These are phyloP conservation scores for Fusarium oligoseptatum DNA, from an alignment of 2,329 filamentous ascomycete genomes.

Conservation along the genomic window DNA sequence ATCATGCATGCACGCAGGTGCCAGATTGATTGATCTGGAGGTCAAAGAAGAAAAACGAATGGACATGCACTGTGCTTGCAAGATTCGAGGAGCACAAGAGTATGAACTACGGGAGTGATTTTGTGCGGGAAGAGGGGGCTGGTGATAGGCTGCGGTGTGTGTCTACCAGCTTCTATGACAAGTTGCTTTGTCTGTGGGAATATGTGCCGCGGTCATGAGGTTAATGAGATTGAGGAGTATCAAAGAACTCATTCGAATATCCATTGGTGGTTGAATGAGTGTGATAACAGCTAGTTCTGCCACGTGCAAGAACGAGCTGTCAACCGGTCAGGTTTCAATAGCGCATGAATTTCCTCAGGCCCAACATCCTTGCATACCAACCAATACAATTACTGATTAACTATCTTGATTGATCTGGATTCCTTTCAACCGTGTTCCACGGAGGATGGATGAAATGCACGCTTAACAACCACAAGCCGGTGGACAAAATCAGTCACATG, in stretches of 20 bases:
- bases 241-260: background rate
- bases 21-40: constrained; percentile 70
- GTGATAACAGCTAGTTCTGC: background rate
- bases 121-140: constrained; percentile 57
- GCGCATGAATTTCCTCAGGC: background rate
- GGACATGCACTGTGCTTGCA: constrained; percentile 74
- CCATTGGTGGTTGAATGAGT: background rate
- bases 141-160: constrained; percentile 61
- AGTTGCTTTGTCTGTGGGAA: constrained; percentile 76
- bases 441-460: constrained; percentile 2
- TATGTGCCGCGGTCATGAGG: constrained; percentile 30
- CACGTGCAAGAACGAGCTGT: background rate
- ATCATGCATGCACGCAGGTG: constrained; percentile 94
- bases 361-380: background rate
- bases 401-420: background rate
- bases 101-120: constrained; percentile 94
- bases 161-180: constrained; percentile 84
- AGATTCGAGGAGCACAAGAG: constrained; percentile 88
- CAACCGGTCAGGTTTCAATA: background rate
- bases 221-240: background rate
- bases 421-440: background rate
- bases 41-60: constrained; percentile 57
- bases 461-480: background rate
- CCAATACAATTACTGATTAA: background rate
- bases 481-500: background rate